Conservation (phyloP, 371 early-diverging fungal species). For the Mucor circinelloides region DNA sequence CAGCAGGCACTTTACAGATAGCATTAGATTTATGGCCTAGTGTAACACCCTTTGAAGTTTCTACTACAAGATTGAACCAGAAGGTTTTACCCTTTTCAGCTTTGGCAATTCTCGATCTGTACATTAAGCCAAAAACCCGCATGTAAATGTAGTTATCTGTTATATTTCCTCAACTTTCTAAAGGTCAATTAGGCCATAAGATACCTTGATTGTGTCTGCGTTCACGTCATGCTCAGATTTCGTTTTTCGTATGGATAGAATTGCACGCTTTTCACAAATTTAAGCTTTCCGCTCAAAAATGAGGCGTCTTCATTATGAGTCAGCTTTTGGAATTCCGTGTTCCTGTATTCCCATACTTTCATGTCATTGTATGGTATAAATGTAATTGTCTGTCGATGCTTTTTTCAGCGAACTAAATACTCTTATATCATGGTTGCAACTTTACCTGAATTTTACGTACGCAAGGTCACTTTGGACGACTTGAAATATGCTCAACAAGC, state of each 20-base stretch:
- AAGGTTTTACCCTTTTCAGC: background rate
- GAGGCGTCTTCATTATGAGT: background rate
- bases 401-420: background rate
- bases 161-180: background rate
- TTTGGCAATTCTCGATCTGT: background rate
- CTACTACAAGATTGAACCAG: background rate
- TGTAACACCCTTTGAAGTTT: background rate
- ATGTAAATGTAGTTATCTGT: background rate
- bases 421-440: background rate
- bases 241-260: background rate
- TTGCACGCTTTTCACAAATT: background rate
- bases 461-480: background rate
- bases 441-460: background rate
- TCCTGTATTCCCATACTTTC: background rate
- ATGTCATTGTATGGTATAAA: background rate
- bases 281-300: conserved; percentile 7
- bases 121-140: background rate
- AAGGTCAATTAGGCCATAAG: background rate
- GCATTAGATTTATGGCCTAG: background rate
- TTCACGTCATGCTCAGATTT: background rate
- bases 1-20: background rate
- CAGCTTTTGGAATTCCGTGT: background rate
- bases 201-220: background rate
- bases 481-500: background rate
- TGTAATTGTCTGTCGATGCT: background rate